These are phyloP conservation scores for Prunus campanulata DNA, from an alignment of 306 rosid genomes.

Conservation along the genomic window DNA sequence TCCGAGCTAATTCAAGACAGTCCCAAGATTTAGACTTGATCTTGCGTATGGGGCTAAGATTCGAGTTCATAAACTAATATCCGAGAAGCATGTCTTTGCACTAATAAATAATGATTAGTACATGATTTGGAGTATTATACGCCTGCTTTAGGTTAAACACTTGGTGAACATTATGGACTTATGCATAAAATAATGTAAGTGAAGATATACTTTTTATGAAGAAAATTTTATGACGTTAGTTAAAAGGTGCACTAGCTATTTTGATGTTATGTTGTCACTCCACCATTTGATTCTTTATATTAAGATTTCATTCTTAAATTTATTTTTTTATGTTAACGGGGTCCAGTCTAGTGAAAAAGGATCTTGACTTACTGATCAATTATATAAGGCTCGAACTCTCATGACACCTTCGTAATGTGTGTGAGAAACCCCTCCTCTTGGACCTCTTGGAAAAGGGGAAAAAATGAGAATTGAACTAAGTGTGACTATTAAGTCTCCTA, in stretches of 20 bases:
- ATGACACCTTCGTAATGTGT: rapidly evolving
- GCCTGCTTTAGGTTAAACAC: background rate
- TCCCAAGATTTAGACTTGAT: too few relatives aligned
- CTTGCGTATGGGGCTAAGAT: too few relatives aligned
- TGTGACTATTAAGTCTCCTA: too few relatives aligned
- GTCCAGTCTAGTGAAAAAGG: too few relatives aligned
- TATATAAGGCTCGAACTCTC: rapidly evolving
- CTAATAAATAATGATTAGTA: background rate
- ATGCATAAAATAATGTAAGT: background rate
- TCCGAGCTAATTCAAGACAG: too few relatives aligned
- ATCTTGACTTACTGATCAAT: rapidly evolving
- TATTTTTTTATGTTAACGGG: too few relatives aligned
- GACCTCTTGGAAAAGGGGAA: rapidly evolving
- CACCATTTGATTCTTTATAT: background rate
- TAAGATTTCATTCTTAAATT: background rate
- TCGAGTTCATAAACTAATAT: too few relatives aligned
- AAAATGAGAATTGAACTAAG: too few relatives aligned
- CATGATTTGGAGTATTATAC: background rate
- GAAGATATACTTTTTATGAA: background rate
- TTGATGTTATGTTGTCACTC: background rate
- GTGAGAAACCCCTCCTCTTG: too few relatives aligned
- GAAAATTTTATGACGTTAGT: background rate
- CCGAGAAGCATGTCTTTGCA: background rate
- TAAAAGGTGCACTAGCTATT: background rate
- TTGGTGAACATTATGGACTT: background rate